A percentile compares a stretch with the other conserved stretches of the same genome.
These are phyloP conservation scores for Neurospora intermedia DNA, from an alignment of 495 filamentous ascomycete species.

Conservation along the genomic window DNA sequence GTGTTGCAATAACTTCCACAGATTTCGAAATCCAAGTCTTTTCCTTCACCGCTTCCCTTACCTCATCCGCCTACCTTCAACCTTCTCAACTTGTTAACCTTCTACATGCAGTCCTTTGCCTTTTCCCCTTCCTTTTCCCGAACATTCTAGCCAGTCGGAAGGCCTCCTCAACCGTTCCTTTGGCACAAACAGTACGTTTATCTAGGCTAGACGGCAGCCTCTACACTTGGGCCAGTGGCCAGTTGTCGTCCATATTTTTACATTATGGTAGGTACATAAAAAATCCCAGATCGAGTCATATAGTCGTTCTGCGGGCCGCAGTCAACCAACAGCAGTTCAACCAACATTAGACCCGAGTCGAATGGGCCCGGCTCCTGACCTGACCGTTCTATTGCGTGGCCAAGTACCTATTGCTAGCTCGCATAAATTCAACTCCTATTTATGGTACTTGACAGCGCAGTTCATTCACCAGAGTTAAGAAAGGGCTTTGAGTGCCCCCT, in stretches of 20 bases:
- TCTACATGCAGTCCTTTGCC: not conserved
- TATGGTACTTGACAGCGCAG: not conserved
- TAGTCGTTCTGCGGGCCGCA: not conserved
- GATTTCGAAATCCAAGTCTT: not conserved
- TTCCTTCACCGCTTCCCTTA: not conserved
- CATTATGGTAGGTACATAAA: not conserved
- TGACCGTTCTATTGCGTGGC: not conserved
- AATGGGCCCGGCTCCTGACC: not conserved
- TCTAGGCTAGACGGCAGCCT: not conserved
- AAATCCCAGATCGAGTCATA: not conserved
- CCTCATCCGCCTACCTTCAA: not conserved
- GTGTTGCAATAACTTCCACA: not conserved
- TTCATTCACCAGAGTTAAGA: not conserved
- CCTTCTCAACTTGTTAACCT: not conserved
- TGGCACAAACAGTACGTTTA: no score
- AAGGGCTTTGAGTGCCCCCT: not conserved
- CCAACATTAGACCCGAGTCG: not conserved
- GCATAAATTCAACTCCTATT: not conserved
- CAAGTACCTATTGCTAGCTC: not conserved
- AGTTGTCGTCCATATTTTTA: not conserved
- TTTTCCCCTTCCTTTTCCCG: no score
- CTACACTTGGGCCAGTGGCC: no score
- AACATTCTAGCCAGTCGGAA: no score
- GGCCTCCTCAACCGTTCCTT: no score
- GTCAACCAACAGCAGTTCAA: not conserved